These are phyloP conservation scores for Scytalidium sp. DNA, from an alignment of 2,329 filamentous ascomycete genomes.

Conservation along the genomic window DNA sequence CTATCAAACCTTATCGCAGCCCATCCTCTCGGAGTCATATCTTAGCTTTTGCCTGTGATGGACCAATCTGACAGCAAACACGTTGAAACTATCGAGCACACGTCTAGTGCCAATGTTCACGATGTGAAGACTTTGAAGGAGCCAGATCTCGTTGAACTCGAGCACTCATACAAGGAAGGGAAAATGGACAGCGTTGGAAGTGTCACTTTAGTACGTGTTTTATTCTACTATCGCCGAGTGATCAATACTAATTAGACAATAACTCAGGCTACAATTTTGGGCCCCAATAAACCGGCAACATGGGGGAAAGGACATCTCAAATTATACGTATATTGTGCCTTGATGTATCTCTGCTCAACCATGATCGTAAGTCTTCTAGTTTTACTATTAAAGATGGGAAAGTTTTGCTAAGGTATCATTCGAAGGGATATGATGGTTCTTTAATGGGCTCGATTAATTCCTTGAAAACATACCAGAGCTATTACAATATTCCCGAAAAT, in stretches of 20 bases:
- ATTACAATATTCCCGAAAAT: slow-evolving; percentile 33
- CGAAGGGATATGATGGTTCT: slow-evolving; percentile 38
- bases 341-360: slow-evolving; percentile 30
- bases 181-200: not conserved
- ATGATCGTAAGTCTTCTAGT: slow-evolving; percentile 35
- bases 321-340: slow-evolving; percentile 22
- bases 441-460: slow-evolving; percentile 39
- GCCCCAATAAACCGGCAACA: not conserved
- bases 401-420: not conserved
- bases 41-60: too few relatives aligned
- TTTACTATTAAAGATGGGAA: not conserved
- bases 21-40: too few relatives aligned
- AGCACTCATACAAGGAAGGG: not conserved
- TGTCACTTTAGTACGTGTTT: not conserved
- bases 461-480: slow-evolving; percentile 36
- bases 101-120: not conserved
- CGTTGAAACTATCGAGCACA: not conserved
- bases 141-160: not conserved
- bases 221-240: not conserved
- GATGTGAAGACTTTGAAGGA: not conserved
- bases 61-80: too few relatives aligned
- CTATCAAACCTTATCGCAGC: too few relatives aligned
- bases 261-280: not conserved
- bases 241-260: not conserved
- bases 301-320: slow-evolving; percentile 8